phyloP scores from a whole-genome alignment of 2,329 filamentous ascomycete genomes.

The Cladosporium velox region DNA sequence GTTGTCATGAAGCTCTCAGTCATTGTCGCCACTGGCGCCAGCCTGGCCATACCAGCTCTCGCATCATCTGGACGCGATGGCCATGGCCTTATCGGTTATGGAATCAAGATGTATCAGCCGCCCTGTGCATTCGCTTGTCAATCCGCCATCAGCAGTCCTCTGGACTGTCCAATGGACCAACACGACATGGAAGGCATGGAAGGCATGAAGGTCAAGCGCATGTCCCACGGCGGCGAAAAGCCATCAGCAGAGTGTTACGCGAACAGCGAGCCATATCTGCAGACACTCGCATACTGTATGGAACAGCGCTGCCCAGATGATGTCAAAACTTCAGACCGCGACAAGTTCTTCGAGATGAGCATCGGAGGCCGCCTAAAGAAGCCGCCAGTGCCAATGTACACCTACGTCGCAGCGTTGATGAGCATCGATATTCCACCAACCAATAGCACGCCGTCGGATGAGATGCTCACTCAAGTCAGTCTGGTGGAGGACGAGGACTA shows the following conservation, averaged over 20 bases:
- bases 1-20: not conserved
- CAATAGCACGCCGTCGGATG: slow-evolving; percentile 13
- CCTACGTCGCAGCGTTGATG: slow-evolving; percentile 32
- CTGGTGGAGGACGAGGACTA: slow-evolving; percentile 36
- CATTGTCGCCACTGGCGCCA: not conserved
- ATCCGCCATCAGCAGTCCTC: slow-evolving; percentile 23
- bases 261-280: slow-evolving; percentile 31
- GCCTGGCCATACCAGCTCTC: not conserved
- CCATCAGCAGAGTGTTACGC: slow-evolving; percentile 35
- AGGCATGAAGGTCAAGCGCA: slow-evolving; percentile 23
- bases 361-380: slow-evolving; percentile 23
- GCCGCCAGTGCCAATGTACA: slow-evolving; percentile 26
- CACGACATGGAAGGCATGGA: slow-evolving; percentile 20
- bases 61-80: slow-evolving; percentile 11
- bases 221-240: slow-evolving; percentile 14
- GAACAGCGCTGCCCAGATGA: slow-evolving; percentile 29
- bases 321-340: slow-evolving; percentile 30
- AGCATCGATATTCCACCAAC: slow-evolving; percentile 31
- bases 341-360: slow-evolving; percentile 35
- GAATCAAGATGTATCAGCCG: slow-evolving; percentile 31
- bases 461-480: slow-evolving; percentile 37
- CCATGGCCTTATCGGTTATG: slow-evolving; percentile 28
- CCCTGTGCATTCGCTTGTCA: slow-evolving; percentile 30
- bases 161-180: slow-evolving; percentile 24
- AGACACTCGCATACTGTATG: slow-evolving; percentile 37